Evolutionary conservation across 2,329 filamentous ascomycete genomes (phyloP).

Genomic region (Exophiala sideris): DNA sequence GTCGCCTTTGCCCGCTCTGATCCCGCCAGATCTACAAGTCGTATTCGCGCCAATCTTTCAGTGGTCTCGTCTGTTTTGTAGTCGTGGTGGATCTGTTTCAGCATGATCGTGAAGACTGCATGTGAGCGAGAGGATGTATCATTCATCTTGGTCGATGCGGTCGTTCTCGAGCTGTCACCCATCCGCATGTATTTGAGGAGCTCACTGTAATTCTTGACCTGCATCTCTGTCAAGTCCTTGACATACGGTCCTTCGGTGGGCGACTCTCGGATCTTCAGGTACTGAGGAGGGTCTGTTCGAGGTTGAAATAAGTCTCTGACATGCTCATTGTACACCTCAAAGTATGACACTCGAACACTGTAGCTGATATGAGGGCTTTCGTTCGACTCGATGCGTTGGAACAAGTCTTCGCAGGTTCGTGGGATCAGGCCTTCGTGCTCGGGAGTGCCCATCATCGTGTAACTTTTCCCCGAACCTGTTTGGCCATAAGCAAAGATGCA

Average conservation of each 20-base stretch:
- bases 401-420: conserved; percentile 91
- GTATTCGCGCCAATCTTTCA: conserved; percentile 87
- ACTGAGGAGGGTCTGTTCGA: conserved; percentile 74
- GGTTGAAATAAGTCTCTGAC: conserved; percentile 89
- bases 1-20: conserved; percentile 94
- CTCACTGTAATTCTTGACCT: conserved; percentile 80
- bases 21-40: conserved; percentile 89
- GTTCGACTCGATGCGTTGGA: conserved; percentile 82
- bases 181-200: conserved; percentile 87
- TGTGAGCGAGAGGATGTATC: conserved; percentile 96
- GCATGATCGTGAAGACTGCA: conserved; percentile 94
- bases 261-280: conserved; percentile 95
- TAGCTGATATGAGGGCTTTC: conserved; percentile 91
- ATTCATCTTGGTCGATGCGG: conserved; percentile 97
- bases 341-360: conserved; percentile 96
- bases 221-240: conserved; percentile 90
- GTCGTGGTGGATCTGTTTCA: conserved; percentile 97
- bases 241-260: conserved; percentile 94
- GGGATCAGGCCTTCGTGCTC: conserved; percentile 90
- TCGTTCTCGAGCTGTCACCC: conserved; percentile 83
- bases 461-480: conserved; percentile 95
- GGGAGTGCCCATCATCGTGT: conserved; percentile 91
- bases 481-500: conserved; percentile 99
- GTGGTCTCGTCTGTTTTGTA: conserved; percentile 97
- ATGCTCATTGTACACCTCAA: conserved; percentile 99